Base-by-base conservation (phyloP, 805 yeast species). In the Tetrapisispora nanseiensis region DNA sequence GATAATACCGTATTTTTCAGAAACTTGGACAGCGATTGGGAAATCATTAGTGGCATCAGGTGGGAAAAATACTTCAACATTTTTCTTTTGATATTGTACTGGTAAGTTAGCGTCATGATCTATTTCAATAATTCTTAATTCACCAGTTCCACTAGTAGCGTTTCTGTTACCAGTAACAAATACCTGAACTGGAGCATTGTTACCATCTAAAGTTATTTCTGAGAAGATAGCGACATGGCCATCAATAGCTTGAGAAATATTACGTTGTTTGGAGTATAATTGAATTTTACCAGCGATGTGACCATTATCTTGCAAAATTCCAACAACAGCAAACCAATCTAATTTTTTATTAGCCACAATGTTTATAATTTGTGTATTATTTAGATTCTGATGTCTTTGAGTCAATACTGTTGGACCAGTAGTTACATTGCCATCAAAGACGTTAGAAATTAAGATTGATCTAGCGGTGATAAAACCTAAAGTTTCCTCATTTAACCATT, bases 221-320 rank as follows among this genome's bases (percentile, higher is more conserved):
- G 95, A 86, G 67, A 92, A 92, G 33, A 79, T 78, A 46, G 95
- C 92, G 43, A 94, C 97, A 65, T 92, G 98, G 55, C 98, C 98
- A 59, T 92, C 97, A 54, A 92, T 86, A 18, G 95, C 89, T 68
- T 92, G 99, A 12, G 97, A 89, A 31, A 90, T 85, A 59, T 84
- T 83, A 67, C 97, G 80, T 41, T 81, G 78, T 61, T 82, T 83
- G 46, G 95, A 83, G 67, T 70, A 92, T 48, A 92, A 76, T 70
- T 92, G 99, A 61, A 90, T 84, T 66, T 86, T 94, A 60, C 99
- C 99, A 27, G 86, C 96, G 52, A 92, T 86, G 56, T 94, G 78
- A 50, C 95, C 95, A 52, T 82, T 82, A 59, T 86, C 95, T 66
- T 87, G 96, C 27, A 94, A 81, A 57, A 92, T 87, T 55, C 98